Evolutionary conservation across 1,284 basidiomycete species (phyloP).

Genomic region (Amylostereum areolatum): DNA sequence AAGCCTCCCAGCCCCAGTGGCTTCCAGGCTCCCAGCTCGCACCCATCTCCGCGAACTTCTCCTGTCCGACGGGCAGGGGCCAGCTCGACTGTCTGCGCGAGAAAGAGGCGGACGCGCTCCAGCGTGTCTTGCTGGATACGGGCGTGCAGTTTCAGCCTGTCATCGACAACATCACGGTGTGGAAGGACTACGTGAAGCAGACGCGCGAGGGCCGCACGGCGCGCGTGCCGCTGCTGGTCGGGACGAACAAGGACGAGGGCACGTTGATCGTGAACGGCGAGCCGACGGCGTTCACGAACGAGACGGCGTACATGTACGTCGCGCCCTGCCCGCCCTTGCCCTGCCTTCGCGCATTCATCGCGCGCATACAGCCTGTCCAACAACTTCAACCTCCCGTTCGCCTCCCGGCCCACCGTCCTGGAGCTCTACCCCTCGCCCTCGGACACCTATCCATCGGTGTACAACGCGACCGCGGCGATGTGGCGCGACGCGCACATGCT

Average conservation of each 20-base stretch:
- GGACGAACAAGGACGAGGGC: slow-evolving; percentile 41
- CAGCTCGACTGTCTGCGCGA: slow-evolving; percentile 32
- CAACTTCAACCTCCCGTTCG: slow-evolving; percentile 35
- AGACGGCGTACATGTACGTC: slow-evolving; percentile 30
- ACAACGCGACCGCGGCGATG: slow-evolving; percentile 28
- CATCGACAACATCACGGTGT: slow-evolving; percentile 36
- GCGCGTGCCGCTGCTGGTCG: slow-evolving; percentile 33
- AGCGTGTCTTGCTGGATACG: slow-evolving; percentile 26
- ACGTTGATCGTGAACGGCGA: slow-evolving; percentile 37
- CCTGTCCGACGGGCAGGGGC: slow-evolving; percentile 28
- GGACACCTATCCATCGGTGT: slow-evolving; percentile 18
- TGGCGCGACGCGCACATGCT: slow-evolving; percentile 42
- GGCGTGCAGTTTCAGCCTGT: slow-evolving; percentile 38
- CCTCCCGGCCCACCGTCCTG: slow-evolving; percentile 18
- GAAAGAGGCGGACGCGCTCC: slow-evolving; percentile 27
- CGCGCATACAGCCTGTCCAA: slow-evolving; percentile 28
- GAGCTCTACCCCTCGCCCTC: slow-evolving; percentile 24
- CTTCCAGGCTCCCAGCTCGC: slow-evolving; percentile 30
- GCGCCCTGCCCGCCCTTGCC: too few relatives aligned
- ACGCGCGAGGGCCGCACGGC: slow-evolving; percentile 30
- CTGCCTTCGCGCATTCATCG: too few relatives aligned
- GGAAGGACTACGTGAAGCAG: slow-evolving; percentile 34
- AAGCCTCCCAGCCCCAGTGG: slow-evolving; percentile 36
- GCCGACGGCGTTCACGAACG: slow-evolving; percentile 33
- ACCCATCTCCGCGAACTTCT: slow-evolving; percentile 28